Evolutionary conservation across 768 basidiomycete species (phyloP).

Genomic region (Phaffia australis): DNA sequence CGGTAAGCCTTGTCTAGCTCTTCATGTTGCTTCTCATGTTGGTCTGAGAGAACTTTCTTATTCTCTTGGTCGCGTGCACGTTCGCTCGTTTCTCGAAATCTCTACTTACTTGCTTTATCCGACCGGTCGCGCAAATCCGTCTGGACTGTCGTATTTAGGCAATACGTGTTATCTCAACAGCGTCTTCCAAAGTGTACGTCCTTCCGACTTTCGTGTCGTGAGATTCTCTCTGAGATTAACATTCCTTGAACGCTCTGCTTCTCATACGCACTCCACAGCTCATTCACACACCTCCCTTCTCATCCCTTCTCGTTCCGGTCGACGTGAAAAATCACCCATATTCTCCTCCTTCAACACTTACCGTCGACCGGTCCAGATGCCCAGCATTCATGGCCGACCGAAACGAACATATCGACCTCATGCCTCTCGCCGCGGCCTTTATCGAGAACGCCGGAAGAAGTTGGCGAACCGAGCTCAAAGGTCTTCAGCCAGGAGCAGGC

Average conservation of each 20-base stretch:
- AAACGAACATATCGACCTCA: conserved; percentile 22
- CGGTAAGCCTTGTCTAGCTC: not conserved
- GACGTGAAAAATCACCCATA: conserved; percentile 13
- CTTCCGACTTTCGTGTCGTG: not conserved
- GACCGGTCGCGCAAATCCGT: conserved; percentile 20
- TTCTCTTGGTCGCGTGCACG: not conserved
- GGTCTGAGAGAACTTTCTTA: not conserved
- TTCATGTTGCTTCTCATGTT: not conserved
- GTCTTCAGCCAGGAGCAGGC: conserved; percentile 2
- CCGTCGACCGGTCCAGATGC: conserved; percentile 16
- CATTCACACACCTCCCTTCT: conserved; percentile 25
- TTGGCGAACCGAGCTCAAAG: conserved; percentile 18
- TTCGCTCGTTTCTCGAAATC: not conserved
- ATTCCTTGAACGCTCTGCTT: conserved; percentile 48
- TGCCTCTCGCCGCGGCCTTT: conserved; percentile 40
- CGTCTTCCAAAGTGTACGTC: conserved; percentile 64
- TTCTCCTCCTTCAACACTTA: conserved; percentile 1
- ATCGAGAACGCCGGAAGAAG: conserved; percentile 7
- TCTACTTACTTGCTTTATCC: not conserved
- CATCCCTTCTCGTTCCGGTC: conserved; percentile 12
- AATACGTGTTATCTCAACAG: conserved; percentile 93
- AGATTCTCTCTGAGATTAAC: not conserved
- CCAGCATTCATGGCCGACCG: conserved; percentile 25
- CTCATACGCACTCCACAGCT: conserved; percentile 45
- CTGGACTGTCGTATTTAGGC: conserved; percentile 37